phyloP scores from a whole-genome alignment of 768 basidiomycete species.

The Pisolithus sp. region DNA sequence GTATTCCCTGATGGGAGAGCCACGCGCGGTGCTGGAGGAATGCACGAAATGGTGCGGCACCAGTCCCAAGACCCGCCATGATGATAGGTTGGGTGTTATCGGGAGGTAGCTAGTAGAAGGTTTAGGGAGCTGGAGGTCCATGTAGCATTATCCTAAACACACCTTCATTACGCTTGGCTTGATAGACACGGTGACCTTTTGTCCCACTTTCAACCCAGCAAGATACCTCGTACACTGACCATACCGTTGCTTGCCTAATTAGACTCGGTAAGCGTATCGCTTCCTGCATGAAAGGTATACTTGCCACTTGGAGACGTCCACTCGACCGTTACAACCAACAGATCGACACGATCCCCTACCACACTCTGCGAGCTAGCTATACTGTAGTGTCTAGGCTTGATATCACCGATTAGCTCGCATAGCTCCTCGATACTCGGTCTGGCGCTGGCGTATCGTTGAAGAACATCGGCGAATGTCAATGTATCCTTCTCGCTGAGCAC shows the following conservation, averaged over 20 bases:
- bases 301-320: constrained; percentile 83
- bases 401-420: constrained; percentile 87
- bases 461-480: constrained; percentile 84
- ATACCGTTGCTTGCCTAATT: constrained; percentile 63
- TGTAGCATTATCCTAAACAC: constrained; percentile 11
- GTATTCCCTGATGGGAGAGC: constrained; percentile 66
- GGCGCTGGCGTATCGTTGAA: constrained; percentile 71
- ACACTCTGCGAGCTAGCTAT: constrained; percentile 95
- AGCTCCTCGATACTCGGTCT: constrained; percentile 77
- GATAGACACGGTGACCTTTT: constrained; percentile 94
- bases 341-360: constrained; percentile 90
- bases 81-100: constrained; percentile 84
- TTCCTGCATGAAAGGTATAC: constrained; percentile 17
- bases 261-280: constrained; percentile 3
- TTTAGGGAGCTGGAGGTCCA: constrained; percentile 5
- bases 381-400: constrained; percentile 96
- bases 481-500: constrained; percentile 94
- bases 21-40: constrained; percentile 94
- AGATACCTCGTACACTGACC: constrained; percentile 98
- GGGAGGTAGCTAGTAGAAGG: constrained; percentile 61
- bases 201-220: constrained; percentile 72
- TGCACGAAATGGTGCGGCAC: constrained; percentile 98
- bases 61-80: constrained; percentile 98
- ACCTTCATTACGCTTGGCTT: constrained; percentile 99
- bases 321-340: constrained; percentile 93